Conservation (phyloP, 768 basidiomycete genomes). For the Termitomyces sp. region DNA sequence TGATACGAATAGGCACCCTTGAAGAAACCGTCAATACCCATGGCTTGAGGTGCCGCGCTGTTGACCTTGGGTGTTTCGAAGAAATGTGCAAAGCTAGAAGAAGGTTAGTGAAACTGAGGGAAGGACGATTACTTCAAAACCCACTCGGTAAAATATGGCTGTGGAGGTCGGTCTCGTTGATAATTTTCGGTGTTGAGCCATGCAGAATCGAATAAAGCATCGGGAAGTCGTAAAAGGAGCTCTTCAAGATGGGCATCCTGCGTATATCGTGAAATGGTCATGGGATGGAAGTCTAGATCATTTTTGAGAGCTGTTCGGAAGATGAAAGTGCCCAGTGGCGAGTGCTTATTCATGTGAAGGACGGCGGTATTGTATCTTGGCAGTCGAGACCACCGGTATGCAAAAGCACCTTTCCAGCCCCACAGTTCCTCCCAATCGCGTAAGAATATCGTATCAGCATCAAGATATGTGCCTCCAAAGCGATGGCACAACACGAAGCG, state of each 20-base stretch:
- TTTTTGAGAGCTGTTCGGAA: constrained; percentile 95
- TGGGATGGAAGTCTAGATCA: constrained; percentile 93
- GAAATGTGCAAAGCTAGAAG: constrained; percentile 75
- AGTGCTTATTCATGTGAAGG: constrained; percentile 87
- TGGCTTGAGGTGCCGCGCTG: constrained; percentile 78
- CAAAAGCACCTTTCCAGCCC: constrained; percentile 96
- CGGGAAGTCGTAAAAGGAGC: constrained; percentile 83
- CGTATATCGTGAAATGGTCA: constrained; percentile 88
- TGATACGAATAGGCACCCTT: constrained; percentile 94
- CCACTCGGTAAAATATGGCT: constrained; percentile 89
- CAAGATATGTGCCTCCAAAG: constrained; percentile 94
- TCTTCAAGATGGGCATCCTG: constrained; percentile 85
- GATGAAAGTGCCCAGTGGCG: constrained; percentile 87
- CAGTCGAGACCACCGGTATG: constrained; percentile 92
- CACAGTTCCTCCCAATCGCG: constrained; percentile 99
- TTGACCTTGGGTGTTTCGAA: constrained; percentile 73
- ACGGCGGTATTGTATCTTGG: constrained; percentile 97
- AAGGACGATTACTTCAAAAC: constrained; percentile 12
- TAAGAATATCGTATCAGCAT: constrained; percentile 92
- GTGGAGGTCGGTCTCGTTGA: constrained; percentile 89
- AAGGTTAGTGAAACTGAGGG: constrained; percentile 1
- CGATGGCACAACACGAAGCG: constrained; percentile 96
- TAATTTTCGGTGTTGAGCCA: constrained; percentile 94
- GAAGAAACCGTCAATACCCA: constrained; percentile 96
- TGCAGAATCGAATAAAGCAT: constrained; percentile 94